Evolutionary conservation across 805 yeast genomes (phyloP).

Genomic region (Zygosaccharomyces bailii): DNA sequence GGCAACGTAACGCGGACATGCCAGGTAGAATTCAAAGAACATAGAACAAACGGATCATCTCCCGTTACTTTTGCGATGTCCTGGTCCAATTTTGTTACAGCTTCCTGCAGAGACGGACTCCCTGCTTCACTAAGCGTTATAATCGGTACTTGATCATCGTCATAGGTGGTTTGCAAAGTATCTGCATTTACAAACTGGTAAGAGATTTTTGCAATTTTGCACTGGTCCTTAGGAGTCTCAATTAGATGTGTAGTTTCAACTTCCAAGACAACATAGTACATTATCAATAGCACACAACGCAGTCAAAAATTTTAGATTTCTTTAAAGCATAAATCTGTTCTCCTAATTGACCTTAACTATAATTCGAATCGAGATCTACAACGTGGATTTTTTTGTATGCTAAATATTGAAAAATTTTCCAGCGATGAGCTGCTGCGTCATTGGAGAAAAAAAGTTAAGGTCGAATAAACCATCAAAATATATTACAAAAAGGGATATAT

Average conservation of each 20-base stretch:
- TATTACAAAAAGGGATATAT: background rate
- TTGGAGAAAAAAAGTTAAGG: background rate
- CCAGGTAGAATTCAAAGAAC: slow-evolving; percentile 62
- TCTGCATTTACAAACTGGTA: slow-evolving; percentile 62
- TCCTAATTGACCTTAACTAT: background rate
- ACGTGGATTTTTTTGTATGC: background rate
- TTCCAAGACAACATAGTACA: slow-evolving; percentile 30
- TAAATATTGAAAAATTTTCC: slow-evolving; percentile 3
- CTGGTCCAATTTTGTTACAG: slow-evolving; percentile 52
- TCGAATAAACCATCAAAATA: background rate
- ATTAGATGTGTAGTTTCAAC: slow-evolving; percentile 21
- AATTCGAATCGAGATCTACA: background rate
- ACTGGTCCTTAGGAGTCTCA: slow-evolving; percentile 51
- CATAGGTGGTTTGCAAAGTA: slow-evolving; percentile 42
- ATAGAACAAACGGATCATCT: slow-evolving; percentile 52
- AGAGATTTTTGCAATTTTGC: slow-evolving; percentile 63
- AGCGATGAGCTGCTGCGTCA: slow-evolving; percentile 11
- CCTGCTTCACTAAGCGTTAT: slow-evolving; percentile 57
- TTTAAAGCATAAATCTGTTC: slow-evolving; percentile 1
- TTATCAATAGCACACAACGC: slow-evolving; percentile 9
- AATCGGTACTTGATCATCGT: slow-evolving; percentile 47
- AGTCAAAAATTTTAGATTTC: background rate
- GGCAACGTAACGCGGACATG: slow-evolving; percentile 73
- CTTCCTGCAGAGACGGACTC: slow-evolving; percentile 54
- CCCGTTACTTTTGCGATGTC: slow-evolving; percentile 44